Percentiles rank a stretch among this genome's conserved stretches.
These are phyloP conservation scores for Pseudogymnoascus sp. DNA, from an alignment of 2,329 filamentous ascomycete genomes.

Conservation along the genomic window DNA sequence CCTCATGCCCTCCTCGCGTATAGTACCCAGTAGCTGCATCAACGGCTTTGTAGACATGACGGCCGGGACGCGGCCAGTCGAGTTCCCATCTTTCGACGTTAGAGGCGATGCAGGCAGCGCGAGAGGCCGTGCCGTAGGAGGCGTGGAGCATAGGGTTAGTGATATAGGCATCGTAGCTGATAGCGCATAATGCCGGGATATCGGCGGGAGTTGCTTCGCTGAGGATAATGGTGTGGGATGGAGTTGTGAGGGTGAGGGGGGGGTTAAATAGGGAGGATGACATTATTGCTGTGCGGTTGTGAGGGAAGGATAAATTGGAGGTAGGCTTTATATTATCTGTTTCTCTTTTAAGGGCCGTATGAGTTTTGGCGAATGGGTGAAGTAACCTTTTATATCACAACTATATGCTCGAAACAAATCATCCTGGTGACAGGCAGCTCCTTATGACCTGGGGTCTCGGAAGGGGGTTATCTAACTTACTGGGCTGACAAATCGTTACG, in stretches of 20 bases:
- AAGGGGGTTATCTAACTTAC: not conserved
- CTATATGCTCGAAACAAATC: not conserved
- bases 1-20: too few species aligned
- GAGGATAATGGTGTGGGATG: not conserved
- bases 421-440: not conserved
- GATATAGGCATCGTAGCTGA: conserved; percentile 11
- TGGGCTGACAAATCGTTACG: not conserved
- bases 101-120: not conserved
- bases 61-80: not conserved
- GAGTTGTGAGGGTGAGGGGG: not conserved
- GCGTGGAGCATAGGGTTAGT: conserved; percentile 11
- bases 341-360: not conserved
- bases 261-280: not conserved
- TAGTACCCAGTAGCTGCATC: conserved; percentile 1
- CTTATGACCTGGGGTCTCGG: not conserved
- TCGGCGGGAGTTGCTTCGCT: not conserved
- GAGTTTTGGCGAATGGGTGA: not conserved
- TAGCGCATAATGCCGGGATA: not conserved
- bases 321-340: not conserved
- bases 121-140: not conserved
- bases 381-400: not conserved
- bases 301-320: too few species aligned
- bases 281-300: not conserved
- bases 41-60: not conserved
- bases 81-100: not conserved